A percentile compares a stretch with the other conserved stretches of the same genome.
Evolutionary conservation across 192 early-diverging fungal species (phyloP).

Genomic region (Linnemannia hyalina): DNA sequence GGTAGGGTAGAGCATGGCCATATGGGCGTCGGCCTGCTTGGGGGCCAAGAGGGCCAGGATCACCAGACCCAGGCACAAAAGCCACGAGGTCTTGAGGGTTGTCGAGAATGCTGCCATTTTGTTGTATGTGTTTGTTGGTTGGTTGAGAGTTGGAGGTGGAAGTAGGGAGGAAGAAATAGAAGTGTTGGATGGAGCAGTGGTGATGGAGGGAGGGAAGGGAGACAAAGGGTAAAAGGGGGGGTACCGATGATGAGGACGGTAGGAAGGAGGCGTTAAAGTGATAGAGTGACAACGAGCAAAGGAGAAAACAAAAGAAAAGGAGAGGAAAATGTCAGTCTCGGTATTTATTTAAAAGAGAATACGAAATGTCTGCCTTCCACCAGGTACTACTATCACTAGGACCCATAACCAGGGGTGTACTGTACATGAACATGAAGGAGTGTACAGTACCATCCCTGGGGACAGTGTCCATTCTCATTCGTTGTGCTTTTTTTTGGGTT

Average conservation of each 20-base stretch:
- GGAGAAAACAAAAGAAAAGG: not conserved
- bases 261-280: constrained; percentile 17
- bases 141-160: not conserved
- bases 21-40: constrained; percentile 35
- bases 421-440: not conserved
- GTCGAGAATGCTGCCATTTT: constrained; percentile 23
- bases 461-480: not conserved
- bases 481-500: not conserved
- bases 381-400: no score
- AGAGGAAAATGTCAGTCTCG: not conserved
- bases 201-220: not conserved
- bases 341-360: not conserved
- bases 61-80: constrained; percentile 28
- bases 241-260: not conserved
- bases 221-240: not conserved
- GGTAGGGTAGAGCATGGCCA: constrained; percentile 46
- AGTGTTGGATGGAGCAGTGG: not conserved
- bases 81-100: constrained; percentile 26
- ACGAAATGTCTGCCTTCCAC: not conserved
- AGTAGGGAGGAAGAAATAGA: not conserved
- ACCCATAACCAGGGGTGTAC: not conserved
- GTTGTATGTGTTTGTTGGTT: not conserved
- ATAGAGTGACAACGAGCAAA: constrained; percentile 17
- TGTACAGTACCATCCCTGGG: not conserved
- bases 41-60: constrained; percentile 21